phyloP scores from a whole-genome alignment of 2,329 filamentous ascomycete genomes.

The Alternaria dauci region DNA sequence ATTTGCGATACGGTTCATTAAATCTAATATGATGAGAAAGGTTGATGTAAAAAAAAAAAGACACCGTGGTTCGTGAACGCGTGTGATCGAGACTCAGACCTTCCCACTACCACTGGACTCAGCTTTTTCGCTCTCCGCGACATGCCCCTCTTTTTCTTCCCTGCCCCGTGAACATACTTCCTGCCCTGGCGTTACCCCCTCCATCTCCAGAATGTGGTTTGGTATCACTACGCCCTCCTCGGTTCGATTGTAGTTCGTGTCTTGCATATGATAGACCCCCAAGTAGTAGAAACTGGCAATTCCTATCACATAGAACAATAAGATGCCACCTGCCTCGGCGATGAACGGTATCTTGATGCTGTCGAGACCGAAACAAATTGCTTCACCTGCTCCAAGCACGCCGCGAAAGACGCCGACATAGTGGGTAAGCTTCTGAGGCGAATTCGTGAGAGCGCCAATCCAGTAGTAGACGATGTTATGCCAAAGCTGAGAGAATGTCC shows the following conservation, averaged over 20 bases:
- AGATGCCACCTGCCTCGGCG: slow-evolving; percentile 39
- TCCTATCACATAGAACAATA: slow-evolving; percentile 41
- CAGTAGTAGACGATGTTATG: slow-evolving; percentile 46
- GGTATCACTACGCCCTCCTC: slow-evolving; percentile 39
- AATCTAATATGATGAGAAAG: neutral
- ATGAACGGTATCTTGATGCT: slow-evolving; percentile 43
- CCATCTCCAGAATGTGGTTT: slow-evolving; percentile 37
- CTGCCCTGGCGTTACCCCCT: slow-evolving; percentile 29
- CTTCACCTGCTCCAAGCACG: slow-evolving; percentile 43
- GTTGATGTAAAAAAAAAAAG: neutral
- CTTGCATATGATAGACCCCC: slow-evolving; percentile 39
- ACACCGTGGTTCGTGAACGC: neutral
- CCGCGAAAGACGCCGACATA: slow-evolving; percentile 44
- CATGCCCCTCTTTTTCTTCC: neutral
- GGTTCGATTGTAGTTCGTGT: slow-evolving; percentile 40
- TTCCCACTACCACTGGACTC: neutral
- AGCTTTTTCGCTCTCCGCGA: slow-evolving; percentile 1
- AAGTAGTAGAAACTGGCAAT: slow-evolving; percentile 40
- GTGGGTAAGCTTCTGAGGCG: slow-evolving; percentile 42
- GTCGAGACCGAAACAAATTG: slow-evolving; percentile 43
- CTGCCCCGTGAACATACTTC: slow-evolving; percentile 17
- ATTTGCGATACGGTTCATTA: neutral
- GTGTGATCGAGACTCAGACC: neutral
- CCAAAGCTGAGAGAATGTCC: slow-evolving; percentile 44
- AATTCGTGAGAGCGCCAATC: slow-evolving; percentile 45